Evolutionary conservation across 371 early-diverging fungal species (phyloP).

Genomic region (Mycotypha africana): DNA sequence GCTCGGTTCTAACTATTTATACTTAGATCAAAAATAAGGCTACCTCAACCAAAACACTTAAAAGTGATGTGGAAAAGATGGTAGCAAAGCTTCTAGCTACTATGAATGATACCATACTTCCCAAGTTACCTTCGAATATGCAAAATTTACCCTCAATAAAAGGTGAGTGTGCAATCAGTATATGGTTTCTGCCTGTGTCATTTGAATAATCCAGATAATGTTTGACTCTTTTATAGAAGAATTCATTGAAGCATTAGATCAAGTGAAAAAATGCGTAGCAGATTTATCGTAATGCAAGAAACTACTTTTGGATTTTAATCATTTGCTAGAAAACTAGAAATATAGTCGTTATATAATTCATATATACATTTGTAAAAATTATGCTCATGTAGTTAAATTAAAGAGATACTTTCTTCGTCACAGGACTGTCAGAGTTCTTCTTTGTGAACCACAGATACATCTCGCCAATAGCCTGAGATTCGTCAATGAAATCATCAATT

Average conservation of each 20-base stretch:
- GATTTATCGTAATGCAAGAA: too few relatives aligned
- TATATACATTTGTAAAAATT: not conserved
- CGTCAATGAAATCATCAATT: conserved; percentile 32
- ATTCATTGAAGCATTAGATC: too few relatives aligned
- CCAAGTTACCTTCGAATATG: conserved; percentile 28
- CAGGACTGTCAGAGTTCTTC: conserved; percentile 9
- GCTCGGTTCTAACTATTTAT: too few relatives aligned
- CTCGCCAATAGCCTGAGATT: conserved; percentile 32
- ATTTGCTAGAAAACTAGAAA: too few relatives aligned
- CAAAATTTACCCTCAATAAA: conserved; percentile 26
- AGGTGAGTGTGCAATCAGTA: too few relatives aligned
- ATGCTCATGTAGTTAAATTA: not conserved
- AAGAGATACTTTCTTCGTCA: not conserved
- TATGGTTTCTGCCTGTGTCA: too few relatives aligned
- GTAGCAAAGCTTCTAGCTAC: conserved; percentile 5
- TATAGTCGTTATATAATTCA: too few relatives aligned
- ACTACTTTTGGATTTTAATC: too few relatives aligned
- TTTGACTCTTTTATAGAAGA: too few relatives aligned
- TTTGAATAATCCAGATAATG: too few relatives aligned
- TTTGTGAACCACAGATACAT: conserved; percentile 46
- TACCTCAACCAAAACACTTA: not conserved
- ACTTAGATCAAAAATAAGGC: too few relatives aligned
- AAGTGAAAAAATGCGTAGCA: too few relatives aligned
- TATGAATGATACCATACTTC: conserved; percentile 17
- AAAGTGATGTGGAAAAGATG: conserved; percentile 1